These are phyloP conservation scores for Trifolium fragiferum DNA, from an alignment of 306 rosid species.

Conservation along the genomic window DNA sequence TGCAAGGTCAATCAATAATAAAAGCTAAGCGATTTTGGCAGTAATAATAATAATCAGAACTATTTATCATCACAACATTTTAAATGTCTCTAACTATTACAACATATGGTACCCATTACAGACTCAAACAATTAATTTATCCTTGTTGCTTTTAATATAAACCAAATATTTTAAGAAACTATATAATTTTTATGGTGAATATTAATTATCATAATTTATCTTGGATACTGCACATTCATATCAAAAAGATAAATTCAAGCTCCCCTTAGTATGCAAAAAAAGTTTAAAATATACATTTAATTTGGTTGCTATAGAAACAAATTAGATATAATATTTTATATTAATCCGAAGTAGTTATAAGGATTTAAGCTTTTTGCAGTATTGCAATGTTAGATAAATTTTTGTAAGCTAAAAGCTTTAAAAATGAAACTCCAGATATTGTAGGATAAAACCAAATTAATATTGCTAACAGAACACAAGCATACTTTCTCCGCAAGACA, in stretches of 20 bases:
- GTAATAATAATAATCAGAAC: slow-evolving; percentile 4
- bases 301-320: not conserved
- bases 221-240: slow-evolving; percentile 8
- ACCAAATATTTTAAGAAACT: slow-evolving; percentile 2
- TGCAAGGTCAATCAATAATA: slow-evolving; percentile 5
- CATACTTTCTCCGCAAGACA: slow-evolving; percentile 18
- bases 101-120: not conserved
- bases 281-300: not conserved
- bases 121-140: slow-evolving; percentile 6
- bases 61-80: not conserved
- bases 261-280: slow-evolving; percentile 11
- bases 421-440: slow-evolving; percentile 23
- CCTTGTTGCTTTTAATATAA: slow-evolving; percentile 23
- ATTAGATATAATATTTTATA: not conserved
- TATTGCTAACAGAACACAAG: slow-evolving; percentile 25
- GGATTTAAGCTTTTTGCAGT: slow-evolving; percentile 17
- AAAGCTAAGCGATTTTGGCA: slow-evolving; percentile 6
- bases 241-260: slow-evolving; percentile 1
- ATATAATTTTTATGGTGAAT: not conserved
- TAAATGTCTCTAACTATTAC: slow-evolving; percentile 10
- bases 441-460: slow-evolving; percentile 26
- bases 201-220: slow-evolving; percentile 3
- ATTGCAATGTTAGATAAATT: slow-evolving; percentile 15
- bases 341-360: slow-evolving; percentile 21
- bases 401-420: not conserved